These are phyloP conservation scores for Coprinopsis cinerea DNA, from an alignment of 768 basidiomycete species.

Conservation along the genomic window DNA sequence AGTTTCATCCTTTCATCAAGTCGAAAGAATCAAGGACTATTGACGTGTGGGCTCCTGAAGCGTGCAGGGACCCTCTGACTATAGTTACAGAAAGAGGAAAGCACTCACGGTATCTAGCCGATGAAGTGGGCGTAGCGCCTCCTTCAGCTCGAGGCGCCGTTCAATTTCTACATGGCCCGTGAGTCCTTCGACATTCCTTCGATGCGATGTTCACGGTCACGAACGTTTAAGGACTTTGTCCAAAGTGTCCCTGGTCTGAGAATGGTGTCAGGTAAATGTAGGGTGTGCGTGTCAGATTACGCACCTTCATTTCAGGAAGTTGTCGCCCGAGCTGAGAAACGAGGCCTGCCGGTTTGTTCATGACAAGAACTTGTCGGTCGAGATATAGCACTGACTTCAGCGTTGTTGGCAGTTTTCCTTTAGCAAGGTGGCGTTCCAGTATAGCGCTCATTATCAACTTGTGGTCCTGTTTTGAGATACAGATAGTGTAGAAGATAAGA, in stretches of 20 bases:
- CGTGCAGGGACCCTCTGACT: too few species aligned
- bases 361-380: slow-evolving; percentile 11
- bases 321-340: slow-evolving; percentile 10
- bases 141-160: slow-evolving; percentile 15
- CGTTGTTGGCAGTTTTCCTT: not conserved
- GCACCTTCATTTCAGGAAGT: not conserved
- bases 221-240: not conserved
- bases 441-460: too few species aligned
- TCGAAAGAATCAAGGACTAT: too few species aligned
- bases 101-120: slow-evolving; percentile 56
- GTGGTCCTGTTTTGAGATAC: too few species aligned
- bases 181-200: not conserved
- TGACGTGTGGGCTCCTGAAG: too few species aligned
- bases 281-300: not conserved
- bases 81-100: not conserved
- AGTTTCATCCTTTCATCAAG: too few species aligned
- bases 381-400: slow-evolving; percentile 11
- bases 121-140: slow-evolving; percentile 46
- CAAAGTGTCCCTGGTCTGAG: not conserved
- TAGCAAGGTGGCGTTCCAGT: not conserved
- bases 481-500: too few species aligned
- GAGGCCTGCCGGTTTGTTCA: slow-evolving; percentile 15
- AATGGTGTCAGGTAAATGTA: not conserved
- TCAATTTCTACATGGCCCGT: slow-evolving; percentile 17
- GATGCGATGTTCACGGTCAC: not conserved